Evolutionary conservation across 2,329 filamentous ascomycete species (phyloP).

Genomic region (Plectosphaerella plurivora): DNA sequence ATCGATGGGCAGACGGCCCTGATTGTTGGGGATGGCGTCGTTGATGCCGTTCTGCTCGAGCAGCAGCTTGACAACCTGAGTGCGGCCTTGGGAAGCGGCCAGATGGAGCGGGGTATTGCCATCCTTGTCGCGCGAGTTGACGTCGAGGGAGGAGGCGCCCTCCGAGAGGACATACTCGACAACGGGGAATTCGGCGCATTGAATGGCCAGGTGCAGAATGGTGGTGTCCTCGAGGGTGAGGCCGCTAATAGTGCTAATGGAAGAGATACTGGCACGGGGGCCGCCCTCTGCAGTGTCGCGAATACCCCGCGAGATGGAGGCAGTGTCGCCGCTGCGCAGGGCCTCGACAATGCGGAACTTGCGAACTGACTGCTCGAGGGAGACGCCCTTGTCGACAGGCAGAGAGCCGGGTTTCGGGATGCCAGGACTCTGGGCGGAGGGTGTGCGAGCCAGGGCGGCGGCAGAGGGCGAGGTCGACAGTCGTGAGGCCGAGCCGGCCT

Average conservation of each 20-base stretch:
- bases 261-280: constrained; percentile 53
- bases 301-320: constrained; percentile 82
- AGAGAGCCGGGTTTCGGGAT: constrained; percentile 12
- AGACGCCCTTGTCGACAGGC: constrained; percentile 38
- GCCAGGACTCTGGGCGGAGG: constrained; percentile 26
- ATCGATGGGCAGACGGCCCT: constrained; percentile 82
- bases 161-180: constrained; percentile 92
- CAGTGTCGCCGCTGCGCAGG: constrained; percentile 83
- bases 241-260: constrained; percentile 37
- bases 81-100: constrained; percentile 77
- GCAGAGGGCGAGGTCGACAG: constrained; percentile 31
- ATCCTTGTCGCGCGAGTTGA: constrained; percentile 88
- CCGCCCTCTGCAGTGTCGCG: constrained; percentile 56
- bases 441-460: constrained; percentile 30
- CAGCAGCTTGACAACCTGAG: constrained; percentile 75
- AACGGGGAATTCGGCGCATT: constrained; percentile 88
- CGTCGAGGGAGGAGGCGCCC: constrained; percentile 62
- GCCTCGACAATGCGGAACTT: constrained; percentile 95
- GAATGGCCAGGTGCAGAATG: constrained; percentile 87
- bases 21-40: constrained; percentile 79
- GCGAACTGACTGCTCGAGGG: constrained; percentile 87
- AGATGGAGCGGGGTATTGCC: constrained; percentile 92
- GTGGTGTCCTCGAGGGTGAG: constrained; percentile 72
- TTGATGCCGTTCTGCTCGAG: constrained; percentile 82
- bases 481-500: constrained; percentile 40